Base-by-base conservation (phyloP, 1,284 basidiomycete genomes). In the Ceratobasidium sp. region DNA sequence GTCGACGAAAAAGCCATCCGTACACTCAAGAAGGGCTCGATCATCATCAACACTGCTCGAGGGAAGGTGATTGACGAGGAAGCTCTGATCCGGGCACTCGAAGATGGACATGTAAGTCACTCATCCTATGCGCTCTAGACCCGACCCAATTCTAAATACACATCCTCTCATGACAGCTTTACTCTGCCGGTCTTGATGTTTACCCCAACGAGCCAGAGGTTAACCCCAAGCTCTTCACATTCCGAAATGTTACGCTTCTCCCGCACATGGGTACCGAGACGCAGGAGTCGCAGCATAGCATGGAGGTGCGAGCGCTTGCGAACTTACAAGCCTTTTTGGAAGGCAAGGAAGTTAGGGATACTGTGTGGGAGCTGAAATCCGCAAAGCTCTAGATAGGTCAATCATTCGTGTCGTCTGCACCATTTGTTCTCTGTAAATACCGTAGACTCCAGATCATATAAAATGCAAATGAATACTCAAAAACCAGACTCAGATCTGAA, bases 241-340 rank as follows among this genome's bases (percentile, higher is more conserved):
- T 94, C 81, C 89, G 91, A 35, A 91, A 94, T 77, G 89, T 94
- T 75, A 91, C 91, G 16, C 84, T 97, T 14, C 86, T 97, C 21
- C 95, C 95, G 0, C 95, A 96, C 80, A 91, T 96, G 90, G 95
- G 95, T 46, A 95, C 94, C 1, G 91, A 94, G 80, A 95, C 89
- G 49, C 85, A 87, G 75, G 94, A 96, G 78, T 87, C 91, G 2
- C 92, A 94, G 80, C 87, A 87, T 77, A 88, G 88, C 81, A 95
- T 95, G 91, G 92, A 94, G 82, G 83, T 93, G 38, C 87, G 91
- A 18, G 91, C 91, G 4, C 83, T 94, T 74, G 85, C 84, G 23
- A 94, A 94, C 78, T 78, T 94, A 67, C 85, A 83, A 72, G 89
- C 92, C 77, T 94, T 87, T 81, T 80, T 94, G 73, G 84, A 82